Evolutionary conservation across 306 rosid genomes (phyloP).

Genomic region (Acacia acuminata): DNA sequence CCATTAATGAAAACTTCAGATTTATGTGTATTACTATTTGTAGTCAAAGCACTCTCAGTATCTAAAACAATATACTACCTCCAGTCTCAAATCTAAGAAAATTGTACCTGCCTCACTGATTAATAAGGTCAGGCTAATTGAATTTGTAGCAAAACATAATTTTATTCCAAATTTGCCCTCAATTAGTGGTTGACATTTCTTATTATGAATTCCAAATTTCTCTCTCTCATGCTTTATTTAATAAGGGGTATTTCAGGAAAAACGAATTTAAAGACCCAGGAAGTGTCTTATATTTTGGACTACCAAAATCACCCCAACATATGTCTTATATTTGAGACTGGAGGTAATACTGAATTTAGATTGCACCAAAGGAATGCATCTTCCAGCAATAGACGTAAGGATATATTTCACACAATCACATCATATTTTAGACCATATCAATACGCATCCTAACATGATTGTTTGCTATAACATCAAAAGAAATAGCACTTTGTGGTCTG

Average conservation of each 20-base stretch:
- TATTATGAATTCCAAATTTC: background rate
- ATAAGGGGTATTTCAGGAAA: background rate
- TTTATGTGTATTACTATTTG: background rate
- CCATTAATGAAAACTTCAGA: slow-evolving; percentile 1
- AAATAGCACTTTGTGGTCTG: background rate
- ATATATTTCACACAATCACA: background rate
- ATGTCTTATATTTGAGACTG: too few species aligned
- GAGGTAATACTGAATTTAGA: background rate
- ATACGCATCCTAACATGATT: background rate
- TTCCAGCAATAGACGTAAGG: background rate
- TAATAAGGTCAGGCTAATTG: background rate
- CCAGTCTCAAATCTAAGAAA: background rate
- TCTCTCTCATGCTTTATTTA: background rate
- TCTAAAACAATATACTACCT: background rate
- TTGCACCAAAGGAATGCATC: background rate
- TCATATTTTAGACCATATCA: slow-evolving; percentile 12
- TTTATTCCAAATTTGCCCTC: background rate
- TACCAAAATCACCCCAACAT: too few species aligned
- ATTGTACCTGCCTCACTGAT: background rate
- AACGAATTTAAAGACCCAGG: background rate
- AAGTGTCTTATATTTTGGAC: background rate
- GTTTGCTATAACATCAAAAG: background rate
- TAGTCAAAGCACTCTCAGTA: background rate
- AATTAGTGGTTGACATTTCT: background rate
- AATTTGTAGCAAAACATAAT: background rate